Percentiles rank a stretch among this genome's conserved stretches.
phyloP scores from a whole-genome alignment of 176 grass and related monocot genomes.

The Oryza nivara region DNA sequence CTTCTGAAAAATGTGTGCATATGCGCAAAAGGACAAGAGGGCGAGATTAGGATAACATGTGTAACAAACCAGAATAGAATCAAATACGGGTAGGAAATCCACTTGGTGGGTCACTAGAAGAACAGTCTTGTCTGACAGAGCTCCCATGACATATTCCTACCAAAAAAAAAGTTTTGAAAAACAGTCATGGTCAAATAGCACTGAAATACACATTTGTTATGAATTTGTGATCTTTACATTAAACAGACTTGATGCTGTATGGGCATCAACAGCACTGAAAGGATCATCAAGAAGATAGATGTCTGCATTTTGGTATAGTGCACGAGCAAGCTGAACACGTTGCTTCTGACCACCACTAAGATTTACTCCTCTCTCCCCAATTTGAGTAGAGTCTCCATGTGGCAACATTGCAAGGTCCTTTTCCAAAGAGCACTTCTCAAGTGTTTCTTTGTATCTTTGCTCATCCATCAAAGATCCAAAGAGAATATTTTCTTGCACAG shows the following conservation, averaged over 20 bases:
- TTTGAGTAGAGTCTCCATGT: constrained; percentile 76
- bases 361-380: constrained; percentile 91
- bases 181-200: background rate
- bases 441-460: constrained; percentile 77
- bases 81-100: constrained; percentile 84
- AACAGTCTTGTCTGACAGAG: constrained; percentile 80
- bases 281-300: constrained; percentile 94
- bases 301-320: constrained; percentile 86
- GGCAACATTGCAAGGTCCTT: constrained; percentile 89
- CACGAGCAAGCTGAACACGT: constrained; percentile 87
- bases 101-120: constrained; percentile 95
- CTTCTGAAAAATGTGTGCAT: background rate
- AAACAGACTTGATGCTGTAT: constrained; percentile 83
- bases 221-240: constrained; percentile 56
- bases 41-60: background rate
- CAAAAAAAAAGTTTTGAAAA: constrained; percentile 3
- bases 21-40: background rate
- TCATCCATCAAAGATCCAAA: constrained; percentile 73
- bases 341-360: constrained; percentile 98
- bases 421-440: constrained; percentile 68
- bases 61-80: constrained; percentile 65
- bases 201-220: background rate
- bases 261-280: constrained; percentile 95
- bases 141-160: constrained; percentile 88
- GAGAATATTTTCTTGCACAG: constrained; percentile 84